Evolutionary conservation across 1,284 basidiomycete genomes (phyloP), one percentile per base, ranked within the genome.

Genomic region (Malassezia sympodialis): DNA sequence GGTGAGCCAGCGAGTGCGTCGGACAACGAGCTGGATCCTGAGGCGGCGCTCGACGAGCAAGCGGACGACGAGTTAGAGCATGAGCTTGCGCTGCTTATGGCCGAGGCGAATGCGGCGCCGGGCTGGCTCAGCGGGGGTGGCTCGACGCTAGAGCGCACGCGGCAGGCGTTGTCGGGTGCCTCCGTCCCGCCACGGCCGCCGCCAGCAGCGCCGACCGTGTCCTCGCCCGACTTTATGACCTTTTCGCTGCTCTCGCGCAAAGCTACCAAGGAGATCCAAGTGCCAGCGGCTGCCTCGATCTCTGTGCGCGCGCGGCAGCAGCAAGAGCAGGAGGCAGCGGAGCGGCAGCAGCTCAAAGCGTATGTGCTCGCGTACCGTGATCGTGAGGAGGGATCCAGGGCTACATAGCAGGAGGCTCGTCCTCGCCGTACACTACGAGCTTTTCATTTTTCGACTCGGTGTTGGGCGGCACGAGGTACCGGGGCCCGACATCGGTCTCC

Each of bases 231-330:
- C 23, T 34, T 26, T 31, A 96, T 96, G 90, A 86, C 84, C 63
- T 99, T 99, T 76, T 91, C 88, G 8, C 79, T 98, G 41, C 80
- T 98, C 60, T 88, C 90, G 5, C 93, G 93, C 79, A 84, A 85
- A 57, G 87, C 89, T 43, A 67, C 68, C 12, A 63, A 67, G 42
- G 61, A 66, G 21, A 56, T 73, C 10, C 49, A 63, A 4, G 62
- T 73, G 3, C 72, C 72, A 0, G 14, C 63, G 3, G 61, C 61
- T 14, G 53, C 66, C 2, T 60, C 66, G 10, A 68, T 73, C 12
- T 70, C 72, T 11, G 53, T 71, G 55, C 66, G 63, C 37, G 67
- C 70, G 10, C 58, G 67, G 2, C 56, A 60, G 39, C 65, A 68
- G 51, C 68, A 72, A 52, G 48, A 65, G 26, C 60, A 65, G 34